Evolutionary conservation across 2,329 filamentous ascomycete genomes (phyloP), one percentile per base, ranked within the genome.

Genomic region (Alternaria ventricosa): DNA sequence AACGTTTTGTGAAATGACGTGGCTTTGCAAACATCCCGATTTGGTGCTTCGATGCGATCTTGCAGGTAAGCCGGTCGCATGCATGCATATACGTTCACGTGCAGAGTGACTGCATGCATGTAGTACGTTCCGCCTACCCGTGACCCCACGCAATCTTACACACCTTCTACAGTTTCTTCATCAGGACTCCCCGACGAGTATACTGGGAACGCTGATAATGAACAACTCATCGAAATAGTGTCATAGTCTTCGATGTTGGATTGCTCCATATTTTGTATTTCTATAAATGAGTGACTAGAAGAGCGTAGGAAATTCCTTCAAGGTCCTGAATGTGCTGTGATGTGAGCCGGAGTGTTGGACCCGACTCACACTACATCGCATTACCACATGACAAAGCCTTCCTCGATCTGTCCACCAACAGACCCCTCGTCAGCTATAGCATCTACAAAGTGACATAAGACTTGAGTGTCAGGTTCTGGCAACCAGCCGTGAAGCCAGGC

Each of bases 371-470:
- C 20, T 55, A 54, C 36, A 28, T 44, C 23, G 36, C 11, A 28
- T 28, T 30, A 9, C 50, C 5, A 36, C 4, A 36, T 50, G 5
- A 23, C 18, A 22, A 30, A 20, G 25, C 47, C 27, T 30, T 50
- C n/a, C 25, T 30, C 25, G 12, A 30, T 30, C n/a, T 46, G 7
- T 23, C 20, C 44, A 23, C 44, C 20, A 23, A 5, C 44, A 23
- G 11, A 0, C 22, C 22, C 6, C 25, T 30, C 25, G 27, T 50
- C 6, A 50, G 11, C 47, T 8, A 50, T 2, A 12, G 5, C 10
- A 12, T 47, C 53, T 61, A 61, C 59, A 61, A 46, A 18, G 59
- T 61, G 23, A 61, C 23, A 54, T 46, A 57, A 30, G 64, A 66
- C n/a, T 49, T 25, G 12, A 66, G 60, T n/a, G 60, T 46, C 57